A percentile compares a stretch with the other conserved stretches of the same genome.
Evolutionary conservation across 1,284 basidiomycete genomes (phyloP).

Genomic region (Thelephora terrestris): DNA sequence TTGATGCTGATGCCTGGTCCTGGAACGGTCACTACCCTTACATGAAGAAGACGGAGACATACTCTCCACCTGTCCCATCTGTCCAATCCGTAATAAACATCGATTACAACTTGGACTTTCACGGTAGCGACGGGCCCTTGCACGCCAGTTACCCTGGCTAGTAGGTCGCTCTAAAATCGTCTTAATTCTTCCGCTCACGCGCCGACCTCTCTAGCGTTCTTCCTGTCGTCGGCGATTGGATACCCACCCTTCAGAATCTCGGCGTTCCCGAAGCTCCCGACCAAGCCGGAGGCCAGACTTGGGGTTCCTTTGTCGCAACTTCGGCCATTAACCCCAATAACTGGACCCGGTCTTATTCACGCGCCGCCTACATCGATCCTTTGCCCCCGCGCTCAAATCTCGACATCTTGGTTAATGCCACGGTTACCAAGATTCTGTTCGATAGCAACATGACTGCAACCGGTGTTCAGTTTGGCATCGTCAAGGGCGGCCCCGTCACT

Average conservation of each 20-base stretch:
- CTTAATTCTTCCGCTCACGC: neutral
- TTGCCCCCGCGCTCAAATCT: slow-evolving; percentile 50
- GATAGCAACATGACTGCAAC: slow-evolving; percentile 37
- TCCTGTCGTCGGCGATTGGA: slow-evolving; percentile 43
- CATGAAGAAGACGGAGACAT: slow-evolving; percentile 45
- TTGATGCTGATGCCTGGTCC: slow-evolving; percentile 33
- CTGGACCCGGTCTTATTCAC: slow-evolving; percentile 60
- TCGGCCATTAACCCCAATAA: slow-evolving; percentile 56
- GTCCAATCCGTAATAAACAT: slow-evolving; percentile 29
- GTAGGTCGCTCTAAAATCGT: slow-evolving; percentile 24
- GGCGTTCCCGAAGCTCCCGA: slow-evolving; percentile 34
- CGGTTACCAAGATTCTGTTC: slow-evolving; percentile 55
- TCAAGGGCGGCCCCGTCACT: slow-evolving; percentile 22
- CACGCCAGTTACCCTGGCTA: slow-evolving; percentile 40
- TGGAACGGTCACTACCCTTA: slow-evolving; percentile 42
- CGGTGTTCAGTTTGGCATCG: slow-evolving; percentile 43
- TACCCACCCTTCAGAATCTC: slow-evolving; percentile 31
- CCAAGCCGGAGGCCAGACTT: slow-evolving; percentile 37
- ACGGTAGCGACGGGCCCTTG: slow-evolving; percentile 37
- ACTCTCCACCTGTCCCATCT: slow-evolving; percentile 27
- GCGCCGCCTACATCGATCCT: slow-evolving; percentile 61
- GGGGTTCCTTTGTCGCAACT: slow-evolving; percentile 48
- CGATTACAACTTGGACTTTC: slow-evolving; percentile 28
- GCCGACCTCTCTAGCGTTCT: slow-evolving; percentile 26
- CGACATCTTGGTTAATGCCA: slow-evolving; percentile 43